Evolutionary conservation across 2,329 filamentous ascomycete genomes (phyloP), one percentile per base, ranked within the genome.

Genomic region (Fusarium agapanthi): DNA sequence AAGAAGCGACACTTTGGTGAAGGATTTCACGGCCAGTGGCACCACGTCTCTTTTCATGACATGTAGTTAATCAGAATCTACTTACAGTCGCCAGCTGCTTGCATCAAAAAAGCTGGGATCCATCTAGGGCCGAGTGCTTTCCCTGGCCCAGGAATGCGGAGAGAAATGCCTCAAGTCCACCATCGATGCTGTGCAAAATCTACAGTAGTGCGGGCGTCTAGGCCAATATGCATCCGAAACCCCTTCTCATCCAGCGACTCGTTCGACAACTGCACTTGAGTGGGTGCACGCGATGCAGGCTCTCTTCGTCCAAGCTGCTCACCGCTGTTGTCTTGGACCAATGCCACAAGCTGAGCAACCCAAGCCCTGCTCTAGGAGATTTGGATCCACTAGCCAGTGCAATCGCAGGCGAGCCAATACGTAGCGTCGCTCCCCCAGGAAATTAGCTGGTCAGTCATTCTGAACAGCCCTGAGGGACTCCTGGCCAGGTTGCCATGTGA

Each of bases 101-200:
- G 34, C 53, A 56, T 51, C 32, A 10, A 69, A 44, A 32, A 58
- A 44, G 40, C 40, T 38, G 24, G 24, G 28, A 34, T 57, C 51
- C 43, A 45, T 38, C n/a, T 69, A 69, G 35, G 40, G 40, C 43
- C 69, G 18, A 71, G 43, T 32, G 44, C 43, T 53, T 35, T 58
- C 37, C 40, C 28, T 44, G 30, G 47, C 56, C 64, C 51, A 75
- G 68, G 70, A 77, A 78, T 77, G 76, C 67, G 72, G 76, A 79
- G 77, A 68, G 79, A 80, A 80, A 80, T 80, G 75, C 79, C 79
- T 80, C 79, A 80, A 73, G 64, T 72, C 77, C 76, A 76, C 75
- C 59, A 65, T 43, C 32, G 45, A 56, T 58, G 64, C 67, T 63
- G 66, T 73, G 51, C 57, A 55, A 53, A 69, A 69, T 72, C 53